Evolutionary conservation across 179 eudicot species (phyloP), one percentile per base, ranked within the genome.

Genomic region (Carnegiea gigantea): DNA sequence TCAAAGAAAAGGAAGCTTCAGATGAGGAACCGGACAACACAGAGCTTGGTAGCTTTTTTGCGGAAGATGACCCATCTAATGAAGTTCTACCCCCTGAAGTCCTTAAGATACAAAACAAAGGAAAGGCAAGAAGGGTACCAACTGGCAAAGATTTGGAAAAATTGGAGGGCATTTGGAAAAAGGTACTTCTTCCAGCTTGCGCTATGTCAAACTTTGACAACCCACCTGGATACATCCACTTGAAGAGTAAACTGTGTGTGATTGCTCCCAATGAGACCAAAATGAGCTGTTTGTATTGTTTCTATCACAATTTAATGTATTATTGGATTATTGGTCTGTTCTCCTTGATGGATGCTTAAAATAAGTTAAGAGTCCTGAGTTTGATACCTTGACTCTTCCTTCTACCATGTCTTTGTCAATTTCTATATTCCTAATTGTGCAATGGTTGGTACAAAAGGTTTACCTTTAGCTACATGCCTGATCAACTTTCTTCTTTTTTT

Each of bases 141-240:
- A 86, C 88, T 80, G 89, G 80, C 76, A 92, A 89, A 83, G 90
- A 88, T 70, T 75, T 92, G 82, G 94, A 90, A 82, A 87, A 87
- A 79, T 82, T 95, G 84, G 99, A 93, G 83, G 98, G 98, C 83
- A 90, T 93, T 64, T 95, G 99, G 99, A 95, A 91, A 88, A 91
- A 90, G 99, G 99, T 90, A 83, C 53, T 80, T 36, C 33, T 79
- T 70, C 73, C 62, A 51, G 71, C 70, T 60, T 72, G 53, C 67
- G 57, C 75, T 74, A 80, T 54, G 53, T 46, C 9, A 70, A 23
- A 43, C 78, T 70, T 77, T 76, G n/a, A 36, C 30, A 65, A 65
- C 14, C 70, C 44, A 7, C 44, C 8, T 17, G 21, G 40, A 20
- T 51, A 20, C 24, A 11, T 20, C 33, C n/a, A 53, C 46, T 73